phyloP scores from a whole-genome alignment of 2,329 filamentous ascomycete species.

The Nemania abortiva region DNA sequence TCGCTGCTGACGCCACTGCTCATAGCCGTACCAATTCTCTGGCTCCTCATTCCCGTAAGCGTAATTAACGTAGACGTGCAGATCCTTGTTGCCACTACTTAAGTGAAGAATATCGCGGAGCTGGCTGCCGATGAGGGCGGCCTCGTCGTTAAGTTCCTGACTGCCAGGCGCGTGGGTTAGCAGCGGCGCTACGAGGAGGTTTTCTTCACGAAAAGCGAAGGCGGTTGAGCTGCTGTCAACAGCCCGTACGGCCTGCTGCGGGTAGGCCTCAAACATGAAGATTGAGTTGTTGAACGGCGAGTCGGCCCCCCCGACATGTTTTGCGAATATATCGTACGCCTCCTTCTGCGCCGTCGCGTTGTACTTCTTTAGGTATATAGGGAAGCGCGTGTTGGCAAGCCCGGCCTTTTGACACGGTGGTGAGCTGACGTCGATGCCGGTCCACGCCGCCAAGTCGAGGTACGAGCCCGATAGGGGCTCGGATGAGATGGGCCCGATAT shows the following conservation, averaged over 20 bases:
- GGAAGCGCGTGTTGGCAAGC: slow-evolving; percentile 35
- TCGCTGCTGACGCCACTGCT: slow-evolving; percentile 6
- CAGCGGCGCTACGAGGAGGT: slow-evolving; percentile 37
- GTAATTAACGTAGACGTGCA: slow-evolving; percentile 41
- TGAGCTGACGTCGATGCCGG: slow-evolving; percentile 30
- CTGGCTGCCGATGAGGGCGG: slow-evolving; percentile 27
- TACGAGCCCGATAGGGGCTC: slow-evolving; percentile 32
- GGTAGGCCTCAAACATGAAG: slow-evolving; percentile 42
- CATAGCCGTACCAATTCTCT: slow-evolving; percentile 9
- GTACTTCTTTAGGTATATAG: slow-evolving; percentile 35
- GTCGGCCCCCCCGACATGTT: slow-evolving; percentile 16
- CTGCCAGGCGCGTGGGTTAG: too few relatives aligned
- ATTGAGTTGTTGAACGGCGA: slow-evolving; percentile 31
- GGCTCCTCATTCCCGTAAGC: slow-evolving; percentile 36
- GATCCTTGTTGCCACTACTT: slow-evolving; percentile 24
- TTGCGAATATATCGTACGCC: slow-evolving; percentile 40
- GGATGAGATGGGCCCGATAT: slow-evolving; percentile 29
- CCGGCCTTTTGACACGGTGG: slow-evolving; percentile 34
- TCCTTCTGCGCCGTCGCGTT: slow-evolving; percentile 30
- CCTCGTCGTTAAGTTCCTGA: slow-evolving; percentile 25
- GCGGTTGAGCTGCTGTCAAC: slow-evolving; percentile 30
- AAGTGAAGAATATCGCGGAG: slow-evolving; percentile 29
- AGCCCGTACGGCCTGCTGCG: slow-evolving; percentile 37
- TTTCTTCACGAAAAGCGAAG: slow-evolving; percentile 39
- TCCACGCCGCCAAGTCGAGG: slow-evolving; percentile 33